Base-by-base conservation (phyloP, 495 filamentous ascomycete genomes). In the Evansstolkia leycettana region DNA sequence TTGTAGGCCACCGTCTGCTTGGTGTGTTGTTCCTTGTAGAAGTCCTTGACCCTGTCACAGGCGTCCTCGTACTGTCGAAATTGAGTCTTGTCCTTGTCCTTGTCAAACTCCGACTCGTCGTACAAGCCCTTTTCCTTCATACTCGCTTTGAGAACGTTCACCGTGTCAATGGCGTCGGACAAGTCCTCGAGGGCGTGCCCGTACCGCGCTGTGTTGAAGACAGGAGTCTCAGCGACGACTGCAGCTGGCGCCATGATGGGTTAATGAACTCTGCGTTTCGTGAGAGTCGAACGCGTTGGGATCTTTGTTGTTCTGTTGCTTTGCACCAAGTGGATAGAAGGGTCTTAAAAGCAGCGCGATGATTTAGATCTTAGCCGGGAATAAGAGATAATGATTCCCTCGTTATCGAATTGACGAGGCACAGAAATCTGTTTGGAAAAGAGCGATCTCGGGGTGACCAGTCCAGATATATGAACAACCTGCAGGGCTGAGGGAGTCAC, bases 1-100 rank as follows among this genome's bases (percentile, higher is more conserved):
- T 88, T 88, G 70, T 86, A 84, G 10, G 81, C 80, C 0, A 88
- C 78, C 0, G 82, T 90, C 48, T 90, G 83, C 62, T 84, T 84
- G 54, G 70, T 70, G 58, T 90, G 84, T 46, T 88, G 83, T 53
- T 87, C 82, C 19, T 66, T 64, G 67, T 90, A 90, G 62, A 90
- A 90, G 65, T 65, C 67, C 59, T 82, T 81, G 47, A 90, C 82
- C 16, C 82, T 70, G 58, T 82, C 76, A 55, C 79, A 84, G 40
- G 83, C 81, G 16, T 75, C 70, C 33, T 79, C 73, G 61, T 85
- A 90, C 47, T 84, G 79, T 17, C 80, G 72, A 62, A 93, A 93
- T 41, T 76, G 60, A 8, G 76, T 69, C 57, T 89, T 89, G 68
- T 90, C 82, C 46, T 89, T 93, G 19, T 69, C 58, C 37, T 73